These are phyloP conservation scores for Bolboschoenoplectus hybrid DNA, from an alignment of 202 grass and related monocot genomes.

Conservation along the genomic window DNA sequence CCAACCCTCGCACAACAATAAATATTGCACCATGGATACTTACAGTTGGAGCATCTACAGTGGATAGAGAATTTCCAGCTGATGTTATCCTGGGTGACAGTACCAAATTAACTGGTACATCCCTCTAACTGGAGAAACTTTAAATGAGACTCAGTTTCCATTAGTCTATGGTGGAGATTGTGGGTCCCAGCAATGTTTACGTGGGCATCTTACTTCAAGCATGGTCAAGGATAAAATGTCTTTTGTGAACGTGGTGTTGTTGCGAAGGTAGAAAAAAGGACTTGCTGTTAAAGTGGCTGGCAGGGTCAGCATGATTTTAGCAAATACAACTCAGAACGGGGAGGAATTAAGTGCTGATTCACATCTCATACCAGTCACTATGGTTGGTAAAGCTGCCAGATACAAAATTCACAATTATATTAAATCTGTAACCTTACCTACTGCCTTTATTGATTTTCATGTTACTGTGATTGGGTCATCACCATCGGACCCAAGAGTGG, in stretches of 20 bases:
- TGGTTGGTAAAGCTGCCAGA: conserved; percentile 58
- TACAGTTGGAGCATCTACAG: conserved; percentile 59
- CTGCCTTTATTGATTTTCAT: conserved; percentile 54
- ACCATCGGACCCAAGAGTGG: conserved; percentile 60
- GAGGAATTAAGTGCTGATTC: conserved; percentile 82
- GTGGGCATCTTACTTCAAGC: conserved; percentile 42
- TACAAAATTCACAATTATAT: conserved; percentile 54
- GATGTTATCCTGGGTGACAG: conserved; percentile 61
- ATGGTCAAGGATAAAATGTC: conserved; percentile 58
- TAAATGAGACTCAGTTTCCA: conserved; percentile 31
- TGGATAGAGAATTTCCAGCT: conserved; percentile 58
- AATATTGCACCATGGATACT: conserved; percentile 75
- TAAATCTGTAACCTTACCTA: conserved; percentile 46
- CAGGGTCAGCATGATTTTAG: conserved; percentile 50
- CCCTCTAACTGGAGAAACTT: conserved; percentile 49
- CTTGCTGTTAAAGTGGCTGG: conserved; percentile 46
- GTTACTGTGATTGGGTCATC: conserved; percentile 61
- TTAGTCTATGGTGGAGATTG: conserved; percentile 52
- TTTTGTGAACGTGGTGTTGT: conserved; percentile 34
- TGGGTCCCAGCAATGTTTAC: conserved; percentile 40
- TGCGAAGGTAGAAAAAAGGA: too few relatives aligned
- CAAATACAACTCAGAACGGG: conserved; percentile 38
- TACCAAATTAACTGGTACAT: conserved; percentile 43
- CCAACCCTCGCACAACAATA: conserved; percentile 45
- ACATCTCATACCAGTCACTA: conserved; percentile 70